phyloP scores from a whole-genome alignment of 208 protist genomes.

The Leishmania braziliensis region DNA sequence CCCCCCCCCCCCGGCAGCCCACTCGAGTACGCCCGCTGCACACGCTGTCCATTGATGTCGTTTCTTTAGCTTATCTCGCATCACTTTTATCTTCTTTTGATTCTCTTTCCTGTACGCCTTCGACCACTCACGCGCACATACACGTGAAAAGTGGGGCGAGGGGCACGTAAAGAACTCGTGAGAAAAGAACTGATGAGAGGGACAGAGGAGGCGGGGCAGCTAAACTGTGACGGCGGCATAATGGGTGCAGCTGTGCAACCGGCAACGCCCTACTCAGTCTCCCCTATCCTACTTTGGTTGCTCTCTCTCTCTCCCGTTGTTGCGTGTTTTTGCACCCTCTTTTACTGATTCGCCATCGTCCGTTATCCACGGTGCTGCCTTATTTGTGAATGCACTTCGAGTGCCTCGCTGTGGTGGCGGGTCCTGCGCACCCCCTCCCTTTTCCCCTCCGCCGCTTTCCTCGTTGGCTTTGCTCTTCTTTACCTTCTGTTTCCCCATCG shows the following conservation, averaged over 20 bases:
- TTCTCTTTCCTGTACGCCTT: background rate
- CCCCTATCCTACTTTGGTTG: constrained; percentile 1
- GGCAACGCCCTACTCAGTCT: background rate
- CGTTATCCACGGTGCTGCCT: constrained; percentile 14
- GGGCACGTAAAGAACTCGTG: background rate
- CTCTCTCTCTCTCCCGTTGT: constrained; percentile 4
- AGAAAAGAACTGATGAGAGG: background rate
- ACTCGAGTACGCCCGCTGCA: background rate
- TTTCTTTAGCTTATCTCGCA: background rate
- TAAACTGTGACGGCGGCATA: background rate
- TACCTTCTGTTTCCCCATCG: background rate
- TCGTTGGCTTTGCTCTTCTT: background rate
- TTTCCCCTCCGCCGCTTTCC: background rate
- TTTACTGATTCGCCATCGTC: constrained; percentile 6
- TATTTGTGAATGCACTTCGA: constrained; percentile 8
- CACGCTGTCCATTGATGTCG: background rate
- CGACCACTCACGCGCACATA: background rate
- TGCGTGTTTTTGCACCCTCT: background rate
- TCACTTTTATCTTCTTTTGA: background rate
- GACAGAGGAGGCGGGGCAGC: background rate
- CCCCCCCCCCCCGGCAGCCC: background rate
- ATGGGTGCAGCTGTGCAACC: background rate
- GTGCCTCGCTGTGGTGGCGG: background rate
- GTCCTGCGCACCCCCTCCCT: background rate
- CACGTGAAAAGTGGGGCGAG: background rate